Evolutionary conservation across 2,329 filamentous ascomycete genomes (phyloP).

Genomic region (Fusarium sp.): DNA sequence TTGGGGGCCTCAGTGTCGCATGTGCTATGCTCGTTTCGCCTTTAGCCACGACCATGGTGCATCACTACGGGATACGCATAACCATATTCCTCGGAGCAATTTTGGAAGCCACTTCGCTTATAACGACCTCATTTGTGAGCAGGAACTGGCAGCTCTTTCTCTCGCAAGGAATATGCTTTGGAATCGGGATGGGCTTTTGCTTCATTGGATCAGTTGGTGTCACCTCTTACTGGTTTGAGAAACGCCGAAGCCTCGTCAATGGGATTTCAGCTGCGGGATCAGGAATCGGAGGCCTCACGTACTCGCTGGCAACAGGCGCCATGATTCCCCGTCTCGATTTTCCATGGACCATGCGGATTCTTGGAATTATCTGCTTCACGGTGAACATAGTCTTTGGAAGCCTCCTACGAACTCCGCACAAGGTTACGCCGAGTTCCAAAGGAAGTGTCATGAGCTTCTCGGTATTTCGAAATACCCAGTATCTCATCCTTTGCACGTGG

Average conservation of each 20-base stretch:
- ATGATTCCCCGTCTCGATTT: not conserved
- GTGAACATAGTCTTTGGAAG: not conserved
- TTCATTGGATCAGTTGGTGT: not conserved
- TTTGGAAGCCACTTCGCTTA: no score
- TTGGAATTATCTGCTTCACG: not conserved
- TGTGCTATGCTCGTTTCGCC: not conserved
- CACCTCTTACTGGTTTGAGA: not conserved
- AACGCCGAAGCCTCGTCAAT: not conserved
- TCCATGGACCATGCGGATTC: not conserved
- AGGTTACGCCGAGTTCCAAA: not conserved
- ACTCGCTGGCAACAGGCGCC: not conserved
- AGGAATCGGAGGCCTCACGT: not conserved
- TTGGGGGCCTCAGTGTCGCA: not conserved
- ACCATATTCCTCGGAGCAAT: no score
- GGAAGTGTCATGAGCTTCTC: not conserved
- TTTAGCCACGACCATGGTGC: not conserved
- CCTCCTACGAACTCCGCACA: not conserved
- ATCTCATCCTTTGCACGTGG: not conserved
- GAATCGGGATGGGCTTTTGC: not conserved
- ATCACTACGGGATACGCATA: no score
- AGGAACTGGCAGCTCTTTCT: not conserved
- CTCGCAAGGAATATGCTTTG: not conserved
- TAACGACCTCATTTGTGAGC: no score
- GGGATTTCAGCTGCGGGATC: not conserved
- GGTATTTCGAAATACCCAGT: not conserved